These are phyloP conservation scores for Neospora caninum DNA, from an alignment of 169 alveolate species.

Conservation along the genomic window DNA sequence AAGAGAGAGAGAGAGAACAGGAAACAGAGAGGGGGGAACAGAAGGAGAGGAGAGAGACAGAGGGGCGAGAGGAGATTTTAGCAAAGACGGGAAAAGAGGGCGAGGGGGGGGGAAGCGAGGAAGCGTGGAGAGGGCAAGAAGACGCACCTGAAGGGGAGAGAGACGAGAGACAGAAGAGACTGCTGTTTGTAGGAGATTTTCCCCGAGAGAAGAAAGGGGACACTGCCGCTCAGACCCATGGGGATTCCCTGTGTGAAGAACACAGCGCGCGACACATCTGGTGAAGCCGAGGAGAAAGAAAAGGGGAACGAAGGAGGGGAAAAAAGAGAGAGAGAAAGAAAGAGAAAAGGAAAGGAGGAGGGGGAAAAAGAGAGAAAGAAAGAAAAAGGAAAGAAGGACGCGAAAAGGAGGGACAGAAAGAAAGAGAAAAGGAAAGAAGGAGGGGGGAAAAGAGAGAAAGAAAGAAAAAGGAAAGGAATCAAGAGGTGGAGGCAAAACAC, in stretches of 20 bases:
- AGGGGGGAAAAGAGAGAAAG: no score
- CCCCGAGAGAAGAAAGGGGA: slow-evolving; percentile 84
- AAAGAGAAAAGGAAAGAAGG: no score
- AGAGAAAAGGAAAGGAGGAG: background rate
- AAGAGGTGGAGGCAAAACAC: no score
- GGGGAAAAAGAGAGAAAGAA: background rate
- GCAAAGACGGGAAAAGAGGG: background rate
- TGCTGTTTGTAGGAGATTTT: slow-evolving; percentile 82
- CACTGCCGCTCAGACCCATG: slow-evolving; percentile 82
- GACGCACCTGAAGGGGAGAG: slow-evolving; percentile 78
- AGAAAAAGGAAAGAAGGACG: background rate
- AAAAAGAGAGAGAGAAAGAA: background rate
- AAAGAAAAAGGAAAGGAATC: no score
- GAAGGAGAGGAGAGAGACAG: background rate
- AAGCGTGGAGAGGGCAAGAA: background rate
- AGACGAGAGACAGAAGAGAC: slow-evolving; percentile 76
- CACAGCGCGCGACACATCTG: background rate
- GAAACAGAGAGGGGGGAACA: background rate
- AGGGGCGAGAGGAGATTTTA: background rate
- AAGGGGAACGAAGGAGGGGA: background rate
- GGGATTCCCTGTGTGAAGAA: slow-evolving; percentile 84
- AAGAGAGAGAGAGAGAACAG: background rate
- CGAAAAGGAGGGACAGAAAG: background rate
- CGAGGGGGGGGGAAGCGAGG: background rate
- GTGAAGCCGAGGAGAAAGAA: background rate